Percentiles rank a stretch among this genome's conserved stretches.
Conservation (phyloP, 2,329 filamentous ascomycete species). For the Aureobasidium sp. region DNA sequence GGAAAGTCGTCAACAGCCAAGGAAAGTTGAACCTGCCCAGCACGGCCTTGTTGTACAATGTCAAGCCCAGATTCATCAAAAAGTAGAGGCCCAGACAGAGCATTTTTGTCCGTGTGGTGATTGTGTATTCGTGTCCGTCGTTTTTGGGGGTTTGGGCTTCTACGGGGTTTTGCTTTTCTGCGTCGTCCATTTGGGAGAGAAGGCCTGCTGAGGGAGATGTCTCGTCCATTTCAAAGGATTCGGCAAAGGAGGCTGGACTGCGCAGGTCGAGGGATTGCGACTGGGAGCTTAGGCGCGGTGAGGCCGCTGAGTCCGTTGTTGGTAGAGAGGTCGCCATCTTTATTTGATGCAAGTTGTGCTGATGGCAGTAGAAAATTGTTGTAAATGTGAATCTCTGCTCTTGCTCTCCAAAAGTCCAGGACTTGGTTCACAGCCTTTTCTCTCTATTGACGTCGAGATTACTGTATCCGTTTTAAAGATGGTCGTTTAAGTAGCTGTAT, state of each 20-base stretch:
- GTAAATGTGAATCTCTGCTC: neutral
- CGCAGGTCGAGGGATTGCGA: neutral
- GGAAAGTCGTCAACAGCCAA: slow-evolving; percentile 55
- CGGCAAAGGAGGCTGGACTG: neutral
- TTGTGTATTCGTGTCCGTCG: slow-evolving; percentile 12
- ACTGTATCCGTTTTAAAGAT: neutral
- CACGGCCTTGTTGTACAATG: slow-evolving; percentile 55
- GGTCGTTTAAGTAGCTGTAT: neutral
- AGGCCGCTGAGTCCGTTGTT: neutral
- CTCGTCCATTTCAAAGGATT: slow-evolving; percentile 5
- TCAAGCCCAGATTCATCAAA: slow-evolving; percentile 44
- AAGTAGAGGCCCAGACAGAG: slow-evolving; percentile 36
- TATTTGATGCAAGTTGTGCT: neutral
- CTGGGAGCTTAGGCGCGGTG: neutral
- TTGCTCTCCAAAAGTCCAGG: neutral
- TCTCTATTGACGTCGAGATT: neutral
- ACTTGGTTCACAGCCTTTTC: neutral
- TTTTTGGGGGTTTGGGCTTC: neutral
- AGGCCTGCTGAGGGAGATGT: neutral
- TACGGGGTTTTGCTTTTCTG: neutral
- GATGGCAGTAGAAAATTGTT: neutral
- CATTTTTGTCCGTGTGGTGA: slow-evolving; percentile 15
- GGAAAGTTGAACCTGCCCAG: slow-evolving; percentile 46
- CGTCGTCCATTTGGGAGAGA: slow-evolving; percentile 2
- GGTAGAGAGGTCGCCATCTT: neutral